These are phyloP conservation scores for Russula compacta DNA, from an alignment of 768 basidiomycete genomes.

Conservation along the genomic window DNA sequence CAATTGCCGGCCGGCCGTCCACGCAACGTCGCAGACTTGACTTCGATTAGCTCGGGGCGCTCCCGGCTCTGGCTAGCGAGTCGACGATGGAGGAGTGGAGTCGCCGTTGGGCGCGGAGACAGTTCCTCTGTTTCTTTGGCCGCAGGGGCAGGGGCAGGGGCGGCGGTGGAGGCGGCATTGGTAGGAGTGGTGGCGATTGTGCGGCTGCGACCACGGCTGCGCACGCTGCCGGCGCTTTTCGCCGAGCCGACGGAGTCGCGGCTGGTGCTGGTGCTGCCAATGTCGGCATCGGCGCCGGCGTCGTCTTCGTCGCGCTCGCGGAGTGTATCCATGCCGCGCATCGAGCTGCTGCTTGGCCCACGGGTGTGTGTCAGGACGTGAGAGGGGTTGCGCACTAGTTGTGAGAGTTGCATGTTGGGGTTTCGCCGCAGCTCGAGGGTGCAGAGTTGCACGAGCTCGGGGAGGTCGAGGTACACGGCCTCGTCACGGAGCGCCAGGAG, in stretches of 20 bases:
- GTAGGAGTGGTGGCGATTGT: not conserved
- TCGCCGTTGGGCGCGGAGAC: not conserved
- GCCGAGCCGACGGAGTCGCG: slow-evolving; percentile 18
- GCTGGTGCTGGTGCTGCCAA: slow-evolving; percentile 8
- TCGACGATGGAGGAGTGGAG: slow-evolving; percentile 8
- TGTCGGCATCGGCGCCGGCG: slow-evolving; percentile 1
- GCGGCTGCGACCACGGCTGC: not conserved
- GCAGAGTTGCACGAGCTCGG: slow-evolving; percentile 56
- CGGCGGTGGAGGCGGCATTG: too few relatives aligned
- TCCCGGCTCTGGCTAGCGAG: slow-evolving; percentile 12
- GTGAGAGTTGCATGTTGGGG: slow-evolving; percentile 20
- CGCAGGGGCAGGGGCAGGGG: not conserved
- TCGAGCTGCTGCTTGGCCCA: slow-evolving; percentile 45
- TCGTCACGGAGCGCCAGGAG: slow-evolving; percentile 75
- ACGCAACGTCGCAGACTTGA: slow-evolving; percentile 6
- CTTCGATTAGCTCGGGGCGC: slow-evolving; percentile 9
- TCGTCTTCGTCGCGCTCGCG: slow-evolving; percentile 41
- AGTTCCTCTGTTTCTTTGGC: not conserved
- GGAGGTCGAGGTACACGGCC: slow-evolving; percentile 64
- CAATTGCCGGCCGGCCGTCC: slow-evolving; percentile 9
- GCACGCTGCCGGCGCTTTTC: slow-evolving; percentile 5
- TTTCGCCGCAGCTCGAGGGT: slow-evolving; percentile 54
- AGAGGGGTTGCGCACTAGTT: slow-evolving; percentile 3
- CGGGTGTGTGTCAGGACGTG: slow-evolving; percentile 30
- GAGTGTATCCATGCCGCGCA: slow-evolving; percentile 52